Percentiles rank a stretch among this genome's conserved stretches.
Evolutionary conservation across 2,329 filamentous ascomycete species (phyloP).

Genomic region (Claviceps pazoutovae): DNA sequence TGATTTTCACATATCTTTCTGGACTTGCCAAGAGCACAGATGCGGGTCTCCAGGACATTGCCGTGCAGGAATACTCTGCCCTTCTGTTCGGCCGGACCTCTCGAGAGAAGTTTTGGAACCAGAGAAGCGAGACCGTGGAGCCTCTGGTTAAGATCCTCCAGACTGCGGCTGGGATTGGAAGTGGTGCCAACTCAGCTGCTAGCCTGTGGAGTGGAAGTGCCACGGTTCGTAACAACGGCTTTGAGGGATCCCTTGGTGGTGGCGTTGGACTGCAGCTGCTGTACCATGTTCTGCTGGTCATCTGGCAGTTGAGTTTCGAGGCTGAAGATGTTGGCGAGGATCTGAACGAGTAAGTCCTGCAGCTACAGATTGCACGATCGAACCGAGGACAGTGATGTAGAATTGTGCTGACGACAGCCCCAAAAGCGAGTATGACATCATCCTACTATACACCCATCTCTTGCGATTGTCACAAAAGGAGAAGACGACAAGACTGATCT

Average conservation of each 20-base stretch:
- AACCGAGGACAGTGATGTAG: background rate
- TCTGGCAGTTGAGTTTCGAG: conserved; percentile 97
- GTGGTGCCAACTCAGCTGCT: conserved; percentile 47
- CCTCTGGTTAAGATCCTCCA: conserved; percentile 74
- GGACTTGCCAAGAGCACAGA: conserved; percentile 73
- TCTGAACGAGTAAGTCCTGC: conserved; percentile 60
- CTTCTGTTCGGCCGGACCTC: conserved; percentile 63
- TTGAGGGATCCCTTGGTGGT: conserved; percentile 53
- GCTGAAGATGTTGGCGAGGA: conserved; percentile 59
- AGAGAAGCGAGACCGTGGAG: conserved; percentile 69
- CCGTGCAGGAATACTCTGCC: conserved; percentile 79
- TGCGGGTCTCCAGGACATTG: conserved; percentile 86
- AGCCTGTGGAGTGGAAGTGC: conserved; percentile 46
- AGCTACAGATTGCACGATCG: background rate
- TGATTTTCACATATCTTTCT: conserved; percentile 76
- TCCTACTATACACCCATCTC: conserved; percentile 83
- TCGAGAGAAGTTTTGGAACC: conserved; percentile 78
- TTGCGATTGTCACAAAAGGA: conserved; percentile 90
- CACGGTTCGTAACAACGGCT: conserved; percentile 42
- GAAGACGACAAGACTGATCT: conserved; percentile 84
- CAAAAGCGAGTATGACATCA: conserved; percentile 78
- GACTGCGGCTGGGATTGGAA: conserved; percentile 58
- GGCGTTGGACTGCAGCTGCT: conserved; percentile 85
- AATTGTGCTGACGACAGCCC: background rate
- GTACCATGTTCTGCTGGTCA: conserved; percentile 82